These are phyloP conservation scores for Phytopythium montanum DNA, from an alignment of 352 stramenopile genomes.

Conservation along the genomic window DNA sequence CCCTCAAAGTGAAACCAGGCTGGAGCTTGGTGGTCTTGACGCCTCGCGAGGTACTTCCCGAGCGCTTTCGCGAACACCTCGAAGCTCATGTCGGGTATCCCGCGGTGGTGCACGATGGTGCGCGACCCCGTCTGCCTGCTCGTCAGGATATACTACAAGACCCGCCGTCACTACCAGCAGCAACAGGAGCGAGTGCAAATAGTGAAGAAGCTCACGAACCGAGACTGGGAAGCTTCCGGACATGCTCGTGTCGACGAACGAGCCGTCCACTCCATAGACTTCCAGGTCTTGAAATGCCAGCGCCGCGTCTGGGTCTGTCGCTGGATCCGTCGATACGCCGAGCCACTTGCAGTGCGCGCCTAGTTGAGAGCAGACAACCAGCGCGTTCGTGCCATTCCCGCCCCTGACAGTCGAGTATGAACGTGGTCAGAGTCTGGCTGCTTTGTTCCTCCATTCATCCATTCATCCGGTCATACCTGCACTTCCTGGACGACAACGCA, in stretches of 20 bases:
- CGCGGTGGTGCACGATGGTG: conserved; percentile 67
- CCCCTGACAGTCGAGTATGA: conserved; percentile 33
- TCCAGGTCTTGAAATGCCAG: conserved; percentile 48
- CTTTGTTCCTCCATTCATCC: not conserved
- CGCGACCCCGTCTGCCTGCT: conserved; percentile 57
- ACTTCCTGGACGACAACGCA: conserved; percentile 43
- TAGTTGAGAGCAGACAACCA: conserved; percentile 66
- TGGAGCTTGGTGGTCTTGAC: conserved; percentile 5
- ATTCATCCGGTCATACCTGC: conserved; percentile 21
- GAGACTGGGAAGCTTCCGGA: conserved; percentile 60
- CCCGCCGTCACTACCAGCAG: not conserved
- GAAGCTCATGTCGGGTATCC: conserved; percentile 48
- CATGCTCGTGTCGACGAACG: conserved; percentile 26
- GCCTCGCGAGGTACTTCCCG: conserved; percentile 11
- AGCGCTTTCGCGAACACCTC: conserved; percentile 36
- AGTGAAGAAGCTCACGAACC: conserved; percentile 17
- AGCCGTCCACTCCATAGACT: conserved; percentile 45
- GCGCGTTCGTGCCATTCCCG: conserved; percentile 59
- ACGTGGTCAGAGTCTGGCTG: no score
- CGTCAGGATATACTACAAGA: conserved; percentile 67
- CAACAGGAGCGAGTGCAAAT: not conserved
- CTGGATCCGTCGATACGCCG: conserved; percentile 51
- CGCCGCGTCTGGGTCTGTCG: conserved; percentile 43
- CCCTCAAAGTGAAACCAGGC: conserved; percentile 74
- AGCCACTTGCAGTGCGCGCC: conserved; percentile 52